These are phyloP conservation scores for Allium sativum DNA, from an alignment of 106 monocot species.

Conservation along the genomic window DNA sequence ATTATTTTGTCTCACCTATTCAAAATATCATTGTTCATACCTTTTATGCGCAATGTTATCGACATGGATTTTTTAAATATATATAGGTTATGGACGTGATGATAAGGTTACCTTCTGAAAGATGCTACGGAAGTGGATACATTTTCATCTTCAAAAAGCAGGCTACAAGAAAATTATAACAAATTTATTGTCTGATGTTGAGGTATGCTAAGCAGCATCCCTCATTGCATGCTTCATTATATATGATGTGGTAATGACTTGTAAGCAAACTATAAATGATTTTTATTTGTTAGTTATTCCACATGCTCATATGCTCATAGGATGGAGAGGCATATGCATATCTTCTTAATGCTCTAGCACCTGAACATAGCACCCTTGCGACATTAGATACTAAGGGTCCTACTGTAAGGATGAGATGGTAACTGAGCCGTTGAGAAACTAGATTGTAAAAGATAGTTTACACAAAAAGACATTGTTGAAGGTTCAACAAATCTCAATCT, in stretches of 20 bases:
- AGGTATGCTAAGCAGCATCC: constrained; percentile 37
- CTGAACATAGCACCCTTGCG: constrained; percentile 32
- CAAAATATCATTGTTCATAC: too few species aligned
- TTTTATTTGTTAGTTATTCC: too few species aligned
- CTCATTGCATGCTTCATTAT: too few species aligned
- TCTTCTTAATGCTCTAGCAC: constrained; percentile 70
- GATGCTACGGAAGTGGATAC: constrained; percentile 63
- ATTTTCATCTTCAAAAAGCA: constrained; percentile 69
- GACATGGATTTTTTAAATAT: constrained; percentile 4
- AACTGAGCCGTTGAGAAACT: constrained; percentile 69
- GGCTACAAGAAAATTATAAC: constrained; percentile 61
- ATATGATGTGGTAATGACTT: too few species aligned
- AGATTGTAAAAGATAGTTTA: constrained; percentile 64
- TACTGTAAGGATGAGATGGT: constrained; percentile 46
- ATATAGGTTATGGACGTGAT: constrained; percentile 56
- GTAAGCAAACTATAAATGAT: too few species aligned
- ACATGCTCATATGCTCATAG: constrained; percentile 25
- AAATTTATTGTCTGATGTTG: constrained; percentile 60
- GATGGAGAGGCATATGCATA: constrained; percentile 80
- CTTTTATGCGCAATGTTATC: too few species aligned
- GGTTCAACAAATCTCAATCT: constrained; percentile 73
- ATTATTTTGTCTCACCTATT: too few species aligned
- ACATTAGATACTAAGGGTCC: constrained; percentile 57
- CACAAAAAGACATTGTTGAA: constrained; percentile 65
- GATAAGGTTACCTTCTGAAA: constrained; percentile 54